Evolutionary conservation across 2,329 filamentous ascomycete species (phyloP).

Genomic region (Aurifilum marmelostoma): DNA sequence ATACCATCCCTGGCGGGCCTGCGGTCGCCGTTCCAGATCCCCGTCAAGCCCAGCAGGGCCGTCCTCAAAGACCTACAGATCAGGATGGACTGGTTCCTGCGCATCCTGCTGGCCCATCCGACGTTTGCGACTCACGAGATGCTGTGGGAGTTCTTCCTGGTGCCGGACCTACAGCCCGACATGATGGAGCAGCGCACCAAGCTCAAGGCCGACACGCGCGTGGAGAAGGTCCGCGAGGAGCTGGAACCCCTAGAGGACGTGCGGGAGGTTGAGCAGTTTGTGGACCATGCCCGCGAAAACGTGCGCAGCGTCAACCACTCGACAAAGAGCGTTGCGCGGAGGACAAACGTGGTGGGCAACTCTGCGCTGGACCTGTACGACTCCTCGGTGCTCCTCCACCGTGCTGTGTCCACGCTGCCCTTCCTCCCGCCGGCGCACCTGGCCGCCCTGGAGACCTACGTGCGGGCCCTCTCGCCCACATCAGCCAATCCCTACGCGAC

Average conservation of each 20-base stretch:
- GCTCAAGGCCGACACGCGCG: conserved; percentile 80
- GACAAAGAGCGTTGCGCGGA: conserved; percentile 79
- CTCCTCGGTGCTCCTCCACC: conserved; percentile 59
- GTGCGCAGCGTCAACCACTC: conserved; percentile 83
- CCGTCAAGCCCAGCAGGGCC: conserved; percentile 85
- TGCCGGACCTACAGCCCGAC: conserved; percentile 87
- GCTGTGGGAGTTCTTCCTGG: conserved; percentile 98
- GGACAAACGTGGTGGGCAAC: conserved; percentile 74
- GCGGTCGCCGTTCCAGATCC: conserved; percentile 88
- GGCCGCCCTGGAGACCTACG: conserved; percentile 73
- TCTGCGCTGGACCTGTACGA: conserved; percentile 70
- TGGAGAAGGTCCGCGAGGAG: conserved; percentile 87
- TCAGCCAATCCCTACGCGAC: conserved; percentile 73
- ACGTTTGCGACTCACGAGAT: conserved; percentile 97
- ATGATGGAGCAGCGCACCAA: conserved; percentile 89
- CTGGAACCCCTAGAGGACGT: conserved; percentile 82
- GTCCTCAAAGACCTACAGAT: conserved; percentile 87
- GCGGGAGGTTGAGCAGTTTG: conserved; percentile 89
- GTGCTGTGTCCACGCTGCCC: conserved; percentile 56
- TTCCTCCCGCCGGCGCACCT: conserved; percentile 73
- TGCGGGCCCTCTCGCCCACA: conserved; percentile 63
- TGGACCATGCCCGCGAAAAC: conserved; percentile 87
- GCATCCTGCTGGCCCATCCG: conserved; percentile 82
- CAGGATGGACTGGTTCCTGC: conserved; percentile 84
- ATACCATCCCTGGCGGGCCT: conserved; percentile 78